Conservation (phyloP, 140 eudicot genomes). For the Cichorium intybus region DNA sequence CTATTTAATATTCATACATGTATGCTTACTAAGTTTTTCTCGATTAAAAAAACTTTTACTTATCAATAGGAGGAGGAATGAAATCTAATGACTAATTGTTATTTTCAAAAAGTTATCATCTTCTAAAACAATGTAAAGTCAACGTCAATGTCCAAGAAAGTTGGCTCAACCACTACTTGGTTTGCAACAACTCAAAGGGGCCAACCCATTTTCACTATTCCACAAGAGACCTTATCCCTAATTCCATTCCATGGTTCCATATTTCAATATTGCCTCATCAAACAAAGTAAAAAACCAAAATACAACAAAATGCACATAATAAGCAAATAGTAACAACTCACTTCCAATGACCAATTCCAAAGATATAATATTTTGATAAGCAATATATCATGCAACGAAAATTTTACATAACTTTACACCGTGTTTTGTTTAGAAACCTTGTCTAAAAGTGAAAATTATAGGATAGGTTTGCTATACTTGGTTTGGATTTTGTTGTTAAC, state of each 20-base stretch:
- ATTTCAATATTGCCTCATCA: conserved; percentile 31
- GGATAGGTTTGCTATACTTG: conserved; percentile 26
- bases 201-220: conserved; percentile 26
- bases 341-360: not conserved
- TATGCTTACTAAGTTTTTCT: too few species aligned
- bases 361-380: not conserved
- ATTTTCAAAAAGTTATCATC: conserved; percentile 23
- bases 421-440: conserved; percentile 3
- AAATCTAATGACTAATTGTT: conserved; percentile 24
- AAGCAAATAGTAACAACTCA: conserved; percentile 7
- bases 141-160: conserved; percentile 25
- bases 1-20: too few species aligned
- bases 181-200: conserved; percentile 34
- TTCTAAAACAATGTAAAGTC: conserved; percentile 29
- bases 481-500: too few species aligned
- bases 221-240: conserved; percentile 29
- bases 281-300: conserved; percentile 19
- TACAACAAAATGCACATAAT: not conserved
- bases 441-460: conserved; percentile 30
- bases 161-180: conserved; percentile 43
- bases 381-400: not conserved
- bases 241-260: conserved; percentile 34
- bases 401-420: conserved; percentile 2
- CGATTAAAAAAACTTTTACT: too few species aligned
- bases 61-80: conserved; percentile 8